Base-by-base conservation (phyloP, 2,329 filamentous ascomycete genomes). In the Nectriaceae sp. region DNA sequence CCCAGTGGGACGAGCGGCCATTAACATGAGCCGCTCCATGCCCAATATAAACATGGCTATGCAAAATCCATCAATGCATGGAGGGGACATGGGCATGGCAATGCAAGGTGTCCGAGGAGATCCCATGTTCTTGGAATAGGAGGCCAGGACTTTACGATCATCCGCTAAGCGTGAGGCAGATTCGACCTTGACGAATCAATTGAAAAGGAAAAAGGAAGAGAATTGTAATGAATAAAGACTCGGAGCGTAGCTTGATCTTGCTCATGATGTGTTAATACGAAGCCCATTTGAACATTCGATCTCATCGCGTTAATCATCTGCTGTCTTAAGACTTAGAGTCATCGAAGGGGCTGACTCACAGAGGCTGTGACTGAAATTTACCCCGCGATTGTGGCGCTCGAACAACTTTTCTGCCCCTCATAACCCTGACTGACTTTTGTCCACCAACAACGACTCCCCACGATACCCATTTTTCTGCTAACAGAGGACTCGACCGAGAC, bases 41-140 rank as follows among this genome's bases (percentile, higher is more conserved):
- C 71, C 76, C 15, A 75, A 72, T 59, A 72, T 76, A 66, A 73
- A 70, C 46, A 66, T 71, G 52, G 62, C 69, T 2, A 69, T 76
- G 64, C 71, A 71, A 46, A 64, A 63, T 10, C 69, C 61, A 11
- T 6, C 33, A n/a, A 61, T 72, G 61, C 73, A 75, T 49, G 67
- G 67, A 37, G 66, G 65, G 13, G 75, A 77, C 37, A 72, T 78
- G 63, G 63, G 66, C 50, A 68, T 77, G 60, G 66, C 70, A 11
- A 75, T 78, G 64, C 71, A 75, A 48, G 70, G 72, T 24, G 70
- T 76, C 29, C 69, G 72, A 40, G 67, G 70, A 35, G 77, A 80
- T 46, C 67, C 71, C 33, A 78, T 82, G 75, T 81, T 77, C 59
- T 74, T 79, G 71, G 76, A 78, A 54, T 78, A 65, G 63, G 42